Percentiles rank a stretch among this genome's conserved stretches.
phyloP scores from a whole-genome alignment of 371 early-diverging fungal genomes.

The Coemansia sp. region DNA sequence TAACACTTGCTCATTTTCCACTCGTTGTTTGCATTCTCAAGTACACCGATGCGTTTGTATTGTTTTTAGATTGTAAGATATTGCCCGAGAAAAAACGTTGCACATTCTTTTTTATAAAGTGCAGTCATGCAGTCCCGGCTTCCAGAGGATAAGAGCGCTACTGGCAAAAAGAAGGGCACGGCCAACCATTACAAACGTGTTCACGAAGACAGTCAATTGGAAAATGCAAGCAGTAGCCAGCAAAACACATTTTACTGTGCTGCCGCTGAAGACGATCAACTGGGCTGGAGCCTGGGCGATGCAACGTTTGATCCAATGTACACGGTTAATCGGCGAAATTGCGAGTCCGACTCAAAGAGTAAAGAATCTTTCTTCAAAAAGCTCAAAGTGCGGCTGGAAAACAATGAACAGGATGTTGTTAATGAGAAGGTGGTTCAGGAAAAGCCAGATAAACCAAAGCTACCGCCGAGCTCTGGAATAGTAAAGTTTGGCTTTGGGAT shows the following conservation, averaged over 20 bases:
- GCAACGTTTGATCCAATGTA: slow-evolving; percentile 40
- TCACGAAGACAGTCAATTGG: slow-evolving; percentile 13
- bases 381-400: slow-evolving; percentile 15
- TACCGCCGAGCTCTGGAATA: not conserved
- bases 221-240: not conserved
- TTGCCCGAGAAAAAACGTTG: no score
- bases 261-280: slow-evolving; percentile 35
- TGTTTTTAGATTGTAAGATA: no score
- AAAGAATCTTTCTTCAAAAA: slow-evolving; percentile 38
- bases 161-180: slow-evolving; percentile 10
- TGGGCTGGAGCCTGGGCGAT: slow-evolving; percentile 29
- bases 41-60: no score
- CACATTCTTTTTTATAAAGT: no score
- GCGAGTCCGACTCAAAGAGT: slow-evolving; percentile 17
- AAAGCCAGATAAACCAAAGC: not conserved
- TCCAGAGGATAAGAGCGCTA: not conserved
- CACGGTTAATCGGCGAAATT: slow-evolving; percentile 32
- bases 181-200: slow-evolving; percentile 25
- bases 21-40: not conserved
- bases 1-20: not conserved
- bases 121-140: slow-evolving; percentile 7
- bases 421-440: not conserved
- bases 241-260: slow-evolving; percentile 9
- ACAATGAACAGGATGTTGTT: not conserved
- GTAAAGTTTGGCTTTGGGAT: slow-evolving; percentile 41